Evolutionary conservation across 164 flowering plant species (phyloP).

Genomic region (Dillenia turbinata): DNA sequence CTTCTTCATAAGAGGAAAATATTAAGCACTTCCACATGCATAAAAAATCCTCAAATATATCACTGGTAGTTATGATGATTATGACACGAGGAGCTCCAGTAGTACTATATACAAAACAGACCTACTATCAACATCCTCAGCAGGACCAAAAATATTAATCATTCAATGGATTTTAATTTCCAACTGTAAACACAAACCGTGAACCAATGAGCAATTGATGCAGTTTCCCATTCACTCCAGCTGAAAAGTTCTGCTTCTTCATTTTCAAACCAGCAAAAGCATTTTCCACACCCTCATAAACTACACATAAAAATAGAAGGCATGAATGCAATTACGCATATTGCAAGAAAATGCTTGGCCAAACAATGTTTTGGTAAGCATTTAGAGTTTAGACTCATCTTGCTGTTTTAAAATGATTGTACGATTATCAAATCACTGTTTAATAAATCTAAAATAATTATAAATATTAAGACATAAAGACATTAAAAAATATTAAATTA

Average conservation of each 20-base stretch:
- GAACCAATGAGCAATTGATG: not conserved
- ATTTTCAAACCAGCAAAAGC: slow-evolving; percentile 76
- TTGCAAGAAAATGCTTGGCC: not conserved
- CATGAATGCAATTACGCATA: not conserved
- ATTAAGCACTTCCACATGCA: not conserved
- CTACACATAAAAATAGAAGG: slow-evolving; percentile 29
- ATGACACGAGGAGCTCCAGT: not conserved
- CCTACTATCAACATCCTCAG: slow-evolving; percentile 67
- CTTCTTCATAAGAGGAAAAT: slow-evolving; percentile 30
- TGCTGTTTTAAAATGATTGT: no score
- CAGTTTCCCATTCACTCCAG: not conserved
- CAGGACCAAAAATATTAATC: slow-evolving; percentile 53
- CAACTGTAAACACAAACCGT: slow-evolving; percentile 39
- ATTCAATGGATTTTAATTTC: slow-evolving; percentile 46
- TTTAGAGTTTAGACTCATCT: no score
- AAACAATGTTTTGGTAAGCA: no score
- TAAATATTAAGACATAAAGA: no score
- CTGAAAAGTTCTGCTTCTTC: slow-evolving; percentile 55
- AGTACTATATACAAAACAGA: not conserved
- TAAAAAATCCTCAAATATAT: no score
- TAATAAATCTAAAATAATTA: no score
- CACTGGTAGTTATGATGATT: no score
- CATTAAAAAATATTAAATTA: no score
- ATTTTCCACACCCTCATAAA: slow-evolving; percentile 67
- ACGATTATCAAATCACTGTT: no score